Base-by-base conservation (phyloP, 345 rosid species). In the Rhizophora apiculata region DNA sequence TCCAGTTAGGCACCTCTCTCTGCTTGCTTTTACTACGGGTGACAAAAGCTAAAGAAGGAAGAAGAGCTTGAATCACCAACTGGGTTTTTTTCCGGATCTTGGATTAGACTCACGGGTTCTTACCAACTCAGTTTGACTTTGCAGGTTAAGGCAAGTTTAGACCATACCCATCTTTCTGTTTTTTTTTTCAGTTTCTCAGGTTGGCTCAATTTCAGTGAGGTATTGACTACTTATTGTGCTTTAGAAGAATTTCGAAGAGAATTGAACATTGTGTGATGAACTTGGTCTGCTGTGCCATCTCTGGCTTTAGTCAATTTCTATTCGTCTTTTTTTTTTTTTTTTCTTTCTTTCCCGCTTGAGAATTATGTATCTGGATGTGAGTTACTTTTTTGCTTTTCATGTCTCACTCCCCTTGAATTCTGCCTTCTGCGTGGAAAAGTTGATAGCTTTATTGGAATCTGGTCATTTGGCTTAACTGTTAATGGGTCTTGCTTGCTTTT, bases 381-480 rank as follows among this genome's bases (percentile, higher is more conserved):
- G 70, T 78, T 51, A 65, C 67, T 73, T 56, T 34, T 60, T 57
- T 62, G 53, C 70, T 67, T 73, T 57, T 72, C 66, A 61, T 69
- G 68, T 56, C 67, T 71, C 27, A 1, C 70, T 73, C 58, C 18
- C 82, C 73, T 80, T 75, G 66, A 81, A 76, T 79, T 67, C 76
- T 36, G 78, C 78, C 78, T 43, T 76, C 71, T 66, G 59, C 31
- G 73, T 31, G 24, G 69, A 20, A 75, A 81, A 77, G 79, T 65
- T 59, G 54, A 54, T 67, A 63, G 76, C 90, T 85, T 86, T 82
- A 70, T 81, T 77, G 80, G 71, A 68, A 64, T 70, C 78, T 57
- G 83, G 68, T 76, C 78, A 62, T 52, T 6, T 58, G 68, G 53
- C 31, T 21, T 64, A 29, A 69, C 74, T 72, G 76, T 73, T 79